Conservation (phyloP, 163 green algal species). For the Chlamydomonas reinhardtii region DNA sequence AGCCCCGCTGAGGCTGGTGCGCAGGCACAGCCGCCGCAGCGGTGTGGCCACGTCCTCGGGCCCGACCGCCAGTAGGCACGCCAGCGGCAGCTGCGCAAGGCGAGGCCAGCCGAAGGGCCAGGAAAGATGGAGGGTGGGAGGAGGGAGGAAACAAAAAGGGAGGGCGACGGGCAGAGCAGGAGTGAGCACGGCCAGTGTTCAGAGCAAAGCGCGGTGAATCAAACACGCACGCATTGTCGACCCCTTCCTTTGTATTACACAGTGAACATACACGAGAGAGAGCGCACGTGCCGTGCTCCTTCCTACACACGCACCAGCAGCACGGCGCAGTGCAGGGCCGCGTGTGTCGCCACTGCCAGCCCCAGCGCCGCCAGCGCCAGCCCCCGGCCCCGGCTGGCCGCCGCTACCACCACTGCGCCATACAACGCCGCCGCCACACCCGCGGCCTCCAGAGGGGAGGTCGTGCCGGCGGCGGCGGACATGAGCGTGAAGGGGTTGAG, state of each 20-base stretch:
- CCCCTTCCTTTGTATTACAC: too few species aligned
- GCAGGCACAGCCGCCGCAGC: not conserved
- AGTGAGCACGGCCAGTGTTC: too few species aligned
- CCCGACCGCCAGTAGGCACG: conserved; percentile 14
- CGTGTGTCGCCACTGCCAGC: conserved; percentile 51
- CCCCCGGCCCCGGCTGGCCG: conserved; percentile 1
- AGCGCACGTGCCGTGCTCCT: not conserved
- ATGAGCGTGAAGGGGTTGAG: conserved; percentile 69
- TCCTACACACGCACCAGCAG: conserved; percentile 56
- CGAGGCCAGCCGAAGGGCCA: too few species aligned
- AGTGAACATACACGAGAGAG: too few species aligned
- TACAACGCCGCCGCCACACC: conserved; percentile 58
- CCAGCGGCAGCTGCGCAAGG: conserved; percentile 21
- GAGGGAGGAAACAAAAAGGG: too few species aligned
- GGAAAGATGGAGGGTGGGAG: too few species aligned
- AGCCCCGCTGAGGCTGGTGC: not conserved
- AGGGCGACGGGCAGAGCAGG: too few species aligned
- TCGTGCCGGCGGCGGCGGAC: conserved; percentile 59
- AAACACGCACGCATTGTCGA: too few species aligned
- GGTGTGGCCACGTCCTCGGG: conserved; percentile 25
- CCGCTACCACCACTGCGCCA: not conserved
- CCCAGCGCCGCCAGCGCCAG: conserved; percentile 15
- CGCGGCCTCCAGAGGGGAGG: conserved; percentile 59
- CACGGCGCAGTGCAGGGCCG: conserved; percentile 61
- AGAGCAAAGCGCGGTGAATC: too few species aligned